phyloP scores from a whole-genome alignment of 2,329 filamentous ascomycete genomes.

The Lachnellula cervina region DNA sequence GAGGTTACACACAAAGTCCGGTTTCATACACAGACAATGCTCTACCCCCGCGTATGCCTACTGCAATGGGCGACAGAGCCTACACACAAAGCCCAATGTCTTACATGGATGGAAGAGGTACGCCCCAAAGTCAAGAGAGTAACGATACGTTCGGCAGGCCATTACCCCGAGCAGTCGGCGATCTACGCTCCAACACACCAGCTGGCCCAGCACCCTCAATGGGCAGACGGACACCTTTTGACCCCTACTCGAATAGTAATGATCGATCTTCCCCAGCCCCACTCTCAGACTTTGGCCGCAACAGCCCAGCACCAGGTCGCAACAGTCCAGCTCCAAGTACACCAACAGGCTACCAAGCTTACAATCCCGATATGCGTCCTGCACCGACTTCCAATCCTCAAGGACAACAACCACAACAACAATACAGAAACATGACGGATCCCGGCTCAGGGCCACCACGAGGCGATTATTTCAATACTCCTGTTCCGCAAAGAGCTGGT shows the following conservation, averaged over 20 bases:
- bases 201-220: constrained; percentile 23
- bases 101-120: constrained; percentile 18
- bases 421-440: constrained; percentile 25
- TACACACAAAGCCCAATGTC: constrained; percentile 27
- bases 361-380: constrained; percentile 19
- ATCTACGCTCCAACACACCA: constrained; percentile 26
- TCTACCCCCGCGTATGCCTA: constrained; percentile 25
- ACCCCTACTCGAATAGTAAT: constrained; percentile 10
- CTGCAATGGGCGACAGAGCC: constrained; percentile 25
- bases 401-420: constrained; percentile 12
- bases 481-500: constrained; percentile 11
- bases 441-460: constrained; percentile 15
- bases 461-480: constrained; percentile 13
- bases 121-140: constrained; percentile 9
- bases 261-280: constrained; percentile 13
- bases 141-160: constrained; percentile 24
- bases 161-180: constrained; percentile 20
- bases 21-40: constrained; percentile 10
- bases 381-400: constrained; percentile 12
- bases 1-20: constrained; percentile 29
- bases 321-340: neutral
- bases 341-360: constrained; percentile 16
- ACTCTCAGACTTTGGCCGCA: constrained; percentile 10
- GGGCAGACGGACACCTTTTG: constrained; percentile 25
- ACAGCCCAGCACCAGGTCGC: constrained; percentile 12